A percentile compares a stretch with the other conserved stretches of the same genome.
Conservation (phyloP, 768 basidiomycete species). For the Amyloporia xantha region DNA sequence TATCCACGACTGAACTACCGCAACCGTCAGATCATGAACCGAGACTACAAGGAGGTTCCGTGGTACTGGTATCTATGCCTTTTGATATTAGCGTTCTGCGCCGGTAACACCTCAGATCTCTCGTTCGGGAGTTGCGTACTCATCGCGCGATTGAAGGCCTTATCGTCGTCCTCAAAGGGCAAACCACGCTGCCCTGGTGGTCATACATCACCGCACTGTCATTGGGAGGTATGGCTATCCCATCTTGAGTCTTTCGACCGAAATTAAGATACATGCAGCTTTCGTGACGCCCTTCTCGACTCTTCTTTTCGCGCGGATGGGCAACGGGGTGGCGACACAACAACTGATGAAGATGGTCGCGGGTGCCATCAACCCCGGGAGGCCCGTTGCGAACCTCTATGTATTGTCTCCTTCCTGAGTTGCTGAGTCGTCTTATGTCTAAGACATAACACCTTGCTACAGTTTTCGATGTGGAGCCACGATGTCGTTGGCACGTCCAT, state of each 20-base stretch:
- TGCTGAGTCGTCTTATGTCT: conserved; percentile 10
- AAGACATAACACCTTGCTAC: too few relatives aligned
- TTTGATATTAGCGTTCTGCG: conserved; percentile 44
- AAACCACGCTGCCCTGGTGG: conserved; percentile 59
- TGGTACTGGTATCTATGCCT: conserved; percentile 55
- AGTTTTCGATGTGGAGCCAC: conserved; percentile 69
- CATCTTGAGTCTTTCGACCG: not conserved
- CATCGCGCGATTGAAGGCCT: conserved; percentile 32
- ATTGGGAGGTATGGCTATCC: conserved; percentile 28
- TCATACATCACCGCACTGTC: conserved; percentile 52
- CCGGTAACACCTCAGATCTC: conserved; percentile 31
- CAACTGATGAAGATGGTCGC: conserved; percentile 64
- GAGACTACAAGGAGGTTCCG: conserved; percentile 54
- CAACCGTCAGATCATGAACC: conserved; percentile 31
- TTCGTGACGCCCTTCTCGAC: conserved; percentile 47
- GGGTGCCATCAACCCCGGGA: conserved; percentile 52
- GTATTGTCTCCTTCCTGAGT: conserved; percentile 22
- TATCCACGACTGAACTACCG: conserved; percentile 20
- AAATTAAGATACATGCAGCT: conserved; percentile 1
- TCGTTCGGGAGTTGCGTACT: not conserved
- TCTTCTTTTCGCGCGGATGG: conserved; percentile 50
- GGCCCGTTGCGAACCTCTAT: conserved; percentile 65
- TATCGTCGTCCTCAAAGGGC: conserved; percentile 48
- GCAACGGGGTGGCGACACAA: conserved; percentile 52
- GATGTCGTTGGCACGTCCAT: conserved; percentile 52